Percentiles rank a stretch among this genome's conserved stretches.
These are phyloP conservation scores for Fusarium poae DNA, from an alignment of 2,329 filamentous ascomycete species.

Conservation along the genomic window DNA sequence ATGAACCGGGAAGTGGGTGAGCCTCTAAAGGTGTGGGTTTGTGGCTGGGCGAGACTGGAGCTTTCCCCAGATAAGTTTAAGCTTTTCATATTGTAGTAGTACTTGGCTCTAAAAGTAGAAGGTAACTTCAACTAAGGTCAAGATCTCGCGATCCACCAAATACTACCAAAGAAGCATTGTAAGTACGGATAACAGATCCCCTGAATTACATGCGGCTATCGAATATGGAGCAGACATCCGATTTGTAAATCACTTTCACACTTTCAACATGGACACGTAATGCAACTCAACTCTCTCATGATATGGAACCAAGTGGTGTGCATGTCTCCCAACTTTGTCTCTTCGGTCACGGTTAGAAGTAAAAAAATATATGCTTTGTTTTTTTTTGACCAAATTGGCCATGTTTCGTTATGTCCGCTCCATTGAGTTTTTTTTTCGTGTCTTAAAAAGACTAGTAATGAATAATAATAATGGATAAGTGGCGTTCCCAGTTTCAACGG, in stretches of 20 bases:
- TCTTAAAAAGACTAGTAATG: constrained; percentile 24
- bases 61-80: constrained; percentile 8
- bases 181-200: neutral
- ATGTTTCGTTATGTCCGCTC: constrained; percentile 32
- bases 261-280: neutral
- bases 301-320: neutral
- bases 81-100: constrained; percentile 8
- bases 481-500: constrained; percentile 30
- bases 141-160: constrained; percentile 5
- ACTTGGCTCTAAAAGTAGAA: neutral
- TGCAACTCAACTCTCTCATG: neutral
- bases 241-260: neutral
- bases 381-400: constrained; percentile 4
- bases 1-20: constrained; percentile 2
- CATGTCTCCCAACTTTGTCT: neutral
- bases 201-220: neutral
- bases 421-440: constrained; percentile 31
- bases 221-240: neutral
- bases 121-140: neutral
- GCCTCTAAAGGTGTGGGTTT: constrained; percentile 1
- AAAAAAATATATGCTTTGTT: neutral
- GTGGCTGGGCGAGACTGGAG: constrained; percentile 1
- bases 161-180: neutral
- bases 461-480: constrained; percentile 35
- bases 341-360: constrained; percentile 15